Evolutionary conservation across 148 eudicot species (phyloP), one percentile per base, ranked within the genome.

Genomic region (Tetragonia tetragonoides): DNA sequence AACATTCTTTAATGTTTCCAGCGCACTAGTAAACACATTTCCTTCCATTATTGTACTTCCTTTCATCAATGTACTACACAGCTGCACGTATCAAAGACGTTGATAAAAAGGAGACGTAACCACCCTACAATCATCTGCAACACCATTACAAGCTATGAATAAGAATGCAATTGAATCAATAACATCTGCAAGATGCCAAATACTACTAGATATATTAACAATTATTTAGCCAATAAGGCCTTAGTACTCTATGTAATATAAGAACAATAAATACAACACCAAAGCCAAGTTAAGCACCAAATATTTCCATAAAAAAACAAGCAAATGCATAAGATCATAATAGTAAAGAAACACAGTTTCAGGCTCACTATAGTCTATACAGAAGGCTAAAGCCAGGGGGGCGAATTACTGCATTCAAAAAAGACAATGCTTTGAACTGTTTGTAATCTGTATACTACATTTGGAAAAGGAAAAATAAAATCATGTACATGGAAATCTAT

Each of bases 1-100:
- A 39, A 91, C 85, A 80, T 83, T 84, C 72, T 91, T 88, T 84
- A 89, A 79, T 78, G 87, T 92, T 66, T 89, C 95, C 61, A 89
- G 39, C 21, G 95, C 97, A 37, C 86, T 90, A 75, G 83, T 72
- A 56, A 93, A 89, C 66, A 87, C 86, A 37, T 87, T 89, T 64
- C 83, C 92, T 78, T 88, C 95, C 97, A 91, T 91, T 72, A 60
- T 82, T 72, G 21, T 39, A 38, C 72, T 66, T 77, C 49, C 77
- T 83, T 84, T 83, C 79, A 81, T 49, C 18, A 72, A 77, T 72
- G 74, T 73, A 70, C 74, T 53, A 62, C 11, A 28, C 28, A 53
- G 14, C n/a, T 74, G 41, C 21, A 34, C 53, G 7, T 74, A 12
- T 74, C 56, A 51, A 74, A 74, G 68, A 74, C 40, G 39, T 74